Evolutionary conservation across 305 asterid species (phyloP).

Genomic region (Solanum chacoense): DNA sequence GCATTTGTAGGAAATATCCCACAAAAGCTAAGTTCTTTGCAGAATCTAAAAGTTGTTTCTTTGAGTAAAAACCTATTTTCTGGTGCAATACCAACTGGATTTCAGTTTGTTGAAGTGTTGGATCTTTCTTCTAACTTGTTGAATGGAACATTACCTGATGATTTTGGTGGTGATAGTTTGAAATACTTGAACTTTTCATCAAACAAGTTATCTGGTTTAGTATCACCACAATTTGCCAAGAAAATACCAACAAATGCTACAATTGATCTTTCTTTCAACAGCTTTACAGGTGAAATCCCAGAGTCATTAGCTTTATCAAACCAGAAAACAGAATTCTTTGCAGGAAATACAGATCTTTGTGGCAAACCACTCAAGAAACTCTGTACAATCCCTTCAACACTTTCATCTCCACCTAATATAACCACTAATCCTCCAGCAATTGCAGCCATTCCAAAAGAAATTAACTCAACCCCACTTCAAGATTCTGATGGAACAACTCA

Average conservation of each 20-base stretch:
- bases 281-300: slow-evolving; percentile 71
- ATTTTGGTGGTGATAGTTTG: slow-evolving; percentile 54
- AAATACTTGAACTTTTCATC: slow-evolving; percentile 67
- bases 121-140: slow-evolving; percentile 65
- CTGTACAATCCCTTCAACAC: slow-evolving; percentile 55
- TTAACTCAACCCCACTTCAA: slow-evolving; percentile 24
- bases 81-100: slow-evolving; percentile 40
- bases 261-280: slow-evolving; percentile 71
- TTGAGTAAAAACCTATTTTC: slow-evolving; percentile 40
- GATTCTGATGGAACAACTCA: slow-evolving; percentile 17
- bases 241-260: slow-evolving; percentile 47
- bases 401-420: slow-evolving; percentile 43
- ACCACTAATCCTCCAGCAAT: slow-evolving; percentile 59
- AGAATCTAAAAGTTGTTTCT: slow-evolving; percentile 44
- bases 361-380: slow-evolving; percentile 68
- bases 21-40: slow-evolving; percentile 16
- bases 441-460: slow-evolving; percentile 74
- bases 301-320: slow-evolving; percentile 27
- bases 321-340: slow-evolving; percentile 53
- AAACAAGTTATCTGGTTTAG: slow-evolving; percentile 52
- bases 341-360: slow-evolving; percentile 65
- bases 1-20: slow-evolving; percentile 54
- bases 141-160: slow-evolving; percentile 55
- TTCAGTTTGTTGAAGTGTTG: slow-evolving; percentile 27
- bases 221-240: slow-evolving; percentile 41